Percentiles rank a stretch among this genome's conserved stretches.
Conservation (phyloP, 768 basidiomycete genomes). For the Mycena amicta region DNA sequence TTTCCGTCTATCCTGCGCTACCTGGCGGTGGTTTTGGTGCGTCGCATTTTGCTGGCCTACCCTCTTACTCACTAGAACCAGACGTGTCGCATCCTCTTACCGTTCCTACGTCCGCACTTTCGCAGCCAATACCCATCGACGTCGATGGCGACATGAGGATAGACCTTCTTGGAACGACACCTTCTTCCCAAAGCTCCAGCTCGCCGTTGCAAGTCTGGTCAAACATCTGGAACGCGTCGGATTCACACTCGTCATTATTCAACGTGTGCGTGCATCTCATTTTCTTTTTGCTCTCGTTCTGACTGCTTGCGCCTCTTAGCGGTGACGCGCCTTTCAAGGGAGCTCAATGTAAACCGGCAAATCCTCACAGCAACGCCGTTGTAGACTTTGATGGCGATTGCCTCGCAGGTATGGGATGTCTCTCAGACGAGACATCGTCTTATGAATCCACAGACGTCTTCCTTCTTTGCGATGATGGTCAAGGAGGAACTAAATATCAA, state of each 20-base stretch:
- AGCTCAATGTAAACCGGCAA: constrained; percentile 72
- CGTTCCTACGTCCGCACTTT: constrained; percentile 62
- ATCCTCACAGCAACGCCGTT: constrained; percentile 93
- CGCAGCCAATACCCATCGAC: constrained; percentile 88
- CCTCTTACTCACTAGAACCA: constrained; percentile 25
- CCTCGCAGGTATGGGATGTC: constrained; percentile 71
- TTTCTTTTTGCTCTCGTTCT: background rate
- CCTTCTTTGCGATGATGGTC: constrained; percentile 76
- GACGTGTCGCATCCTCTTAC: constrained; percentile 47
- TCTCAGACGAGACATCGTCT: no score
- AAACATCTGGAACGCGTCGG: constrained; percentile 74
- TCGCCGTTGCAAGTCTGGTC: constrained; percentile 70
- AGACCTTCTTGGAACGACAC: constrained; percentile 75
- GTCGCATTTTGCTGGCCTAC: constrained; percentile 27
- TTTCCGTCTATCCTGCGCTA: constrained; percentile 71
- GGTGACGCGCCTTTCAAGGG: constrained; percentile 61
- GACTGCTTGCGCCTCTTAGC: constrained; percentile 34
- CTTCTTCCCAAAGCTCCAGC: constrained; percentile 38
- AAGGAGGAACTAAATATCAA: constrained; percentile 69
- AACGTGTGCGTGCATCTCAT: constrained; percentile 53
- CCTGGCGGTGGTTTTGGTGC: constrained; percentile 68
- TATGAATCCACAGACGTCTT: constrained; percentile 69
- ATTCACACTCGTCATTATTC: constrained; percentile 57
- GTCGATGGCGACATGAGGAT: constrained; percentile 87
- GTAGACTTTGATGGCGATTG: constrained; percentile 96